Percentiles rank a stretch among this genome's conserved stretches.
phyloP scores from a whole-genome alignment of 2,329 filamentous ascomycete species.

The Pseudocercospora fijiensis region DNA sequence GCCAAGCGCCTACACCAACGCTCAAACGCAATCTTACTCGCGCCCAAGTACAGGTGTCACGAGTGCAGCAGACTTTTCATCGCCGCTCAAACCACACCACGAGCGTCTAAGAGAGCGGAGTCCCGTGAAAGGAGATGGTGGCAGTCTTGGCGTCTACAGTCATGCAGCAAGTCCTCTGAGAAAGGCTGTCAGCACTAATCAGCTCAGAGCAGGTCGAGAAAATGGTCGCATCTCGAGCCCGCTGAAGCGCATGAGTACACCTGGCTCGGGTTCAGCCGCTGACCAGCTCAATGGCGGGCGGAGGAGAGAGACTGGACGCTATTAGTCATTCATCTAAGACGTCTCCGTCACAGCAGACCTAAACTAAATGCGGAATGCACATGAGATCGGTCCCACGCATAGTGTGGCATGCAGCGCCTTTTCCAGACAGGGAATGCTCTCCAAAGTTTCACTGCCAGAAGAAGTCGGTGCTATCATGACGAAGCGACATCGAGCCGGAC shows the following conservation, averaged over 20 bases:
- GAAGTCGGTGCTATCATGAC: background rate
- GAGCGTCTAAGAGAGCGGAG: constrained; percentile 52
- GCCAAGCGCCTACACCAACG: constrained; percentile 30
- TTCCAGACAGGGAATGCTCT: too few species aligned
- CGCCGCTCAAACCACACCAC: constrained; percentile 47
- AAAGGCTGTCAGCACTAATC: constrained; percentile 67
- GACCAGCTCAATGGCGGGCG: constrained; percentile 21
- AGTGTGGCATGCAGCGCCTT: too few species aligned
- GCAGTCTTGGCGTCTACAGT: constrained; percentile 75
- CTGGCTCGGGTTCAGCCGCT: constrained; percentile 26
- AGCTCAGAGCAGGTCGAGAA: constrained; percentile 37
- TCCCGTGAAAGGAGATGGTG: constrained; percentile 62
- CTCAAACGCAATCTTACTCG: constrained; percentile 39
- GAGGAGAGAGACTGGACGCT: constrained; percentile 33
- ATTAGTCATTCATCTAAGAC: constrained; percentile 28
- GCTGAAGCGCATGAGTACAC: constrained; percentile 46
- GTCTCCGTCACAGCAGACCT: background rate
- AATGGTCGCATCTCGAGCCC: constrained; percentile 41
- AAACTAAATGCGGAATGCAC: background rate
- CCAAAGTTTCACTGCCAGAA: background rate
- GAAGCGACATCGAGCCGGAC: background rate
- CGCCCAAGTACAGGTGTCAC: constrained; percentile 38
- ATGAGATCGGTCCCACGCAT: background rate
- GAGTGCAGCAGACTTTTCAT: constrained; percentile 45
- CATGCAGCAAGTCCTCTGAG: constrained; percentile 81